Conservation (phyloP, 2,329 filamentous ascomycete genomes). For the Tolypocladium inflatum region DNA sequence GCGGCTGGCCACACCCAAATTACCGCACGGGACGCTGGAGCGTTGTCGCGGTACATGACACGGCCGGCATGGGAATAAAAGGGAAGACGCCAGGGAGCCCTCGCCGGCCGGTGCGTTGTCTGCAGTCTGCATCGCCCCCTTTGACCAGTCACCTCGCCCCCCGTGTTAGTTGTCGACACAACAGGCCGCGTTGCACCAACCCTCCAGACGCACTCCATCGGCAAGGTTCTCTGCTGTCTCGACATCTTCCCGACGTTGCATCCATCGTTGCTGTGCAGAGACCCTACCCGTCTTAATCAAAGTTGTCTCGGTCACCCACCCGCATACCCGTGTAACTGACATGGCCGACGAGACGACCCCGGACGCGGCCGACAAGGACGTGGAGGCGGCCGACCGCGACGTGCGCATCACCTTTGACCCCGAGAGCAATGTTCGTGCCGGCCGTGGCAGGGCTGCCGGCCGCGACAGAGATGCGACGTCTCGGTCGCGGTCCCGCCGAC, state of each 20-base stretch:
- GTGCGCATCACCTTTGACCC: slow-evolving; percentile 15
- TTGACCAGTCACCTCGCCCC: not conserved
- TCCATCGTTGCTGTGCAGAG: not conserved
- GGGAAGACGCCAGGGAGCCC: not conserved
- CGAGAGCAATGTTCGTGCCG: slow-evolving; percentile 9
- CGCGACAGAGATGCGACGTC: slow-evolving; percentile 2
- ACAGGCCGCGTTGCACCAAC: not conserved
- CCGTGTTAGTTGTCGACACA: not conserved
- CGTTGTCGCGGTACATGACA: not conserved
- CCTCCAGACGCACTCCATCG: not conserved
- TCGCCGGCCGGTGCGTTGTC: not conserved
- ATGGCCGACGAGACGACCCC: slow-evolving; percentile 11
- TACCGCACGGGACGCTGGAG: not conserved
- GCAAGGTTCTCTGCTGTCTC: not conserved
- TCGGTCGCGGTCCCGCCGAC: slow-evolving; percentile 12
- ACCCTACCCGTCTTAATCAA: not conserved
- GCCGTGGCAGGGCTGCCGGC: slow-evolving; percentile 7
- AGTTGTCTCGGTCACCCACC: not conserved
- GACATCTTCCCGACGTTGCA: not conserved
- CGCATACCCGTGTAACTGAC: not conserved
- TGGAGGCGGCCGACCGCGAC: slow-evolving; percentile 10
- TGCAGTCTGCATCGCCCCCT: not conserved
- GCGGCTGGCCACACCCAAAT: not conserved
- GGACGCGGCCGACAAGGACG: slow-evolving; percentile 10
- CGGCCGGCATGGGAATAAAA: not conserved